Evolutionary conservation across 257 asterid genomes (phyloP).

Genomic region (Agastache rugosa): DNA sequence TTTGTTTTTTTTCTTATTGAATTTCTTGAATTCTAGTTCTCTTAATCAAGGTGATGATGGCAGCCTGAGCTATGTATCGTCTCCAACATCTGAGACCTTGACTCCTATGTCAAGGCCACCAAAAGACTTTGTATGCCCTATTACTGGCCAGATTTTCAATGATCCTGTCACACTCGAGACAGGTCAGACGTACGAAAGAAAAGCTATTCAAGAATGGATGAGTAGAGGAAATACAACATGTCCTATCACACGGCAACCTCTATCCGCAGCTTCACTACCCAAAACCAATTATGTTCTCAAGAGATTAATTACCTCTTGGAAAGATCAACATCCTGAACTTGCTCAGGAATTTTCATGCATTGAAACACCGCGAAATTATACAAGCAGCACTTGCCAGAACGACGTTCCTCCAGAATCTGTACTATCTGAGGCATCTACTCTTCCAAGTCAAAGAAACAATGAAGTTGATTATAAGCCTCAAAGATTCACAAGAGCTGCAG

Average conservation of each 20-base stretch:
- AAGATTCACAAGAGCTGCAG: constrained; percentile 57
- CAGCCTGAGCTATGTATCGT: constrained; percentile 53
- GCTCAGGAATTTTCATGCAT: constrained; percentile 67
- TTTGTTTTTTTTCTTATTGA: not conserved
- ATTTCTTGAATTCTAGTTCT: constrained; percentile 44
- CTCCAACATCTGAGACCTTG: constrained; percentile 62
- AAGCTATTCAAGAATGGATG: constrained; percentile 93
- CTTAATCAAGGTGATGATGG: constrained; percentile 58
- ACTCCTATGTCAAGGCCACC: constrained; percentile 88
- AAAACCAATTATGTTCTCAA: constrained; percentile 84
- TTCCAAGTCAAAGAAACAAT: constrained; percentile 39
- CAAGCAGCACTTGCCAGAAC: constrained; percentile 15
- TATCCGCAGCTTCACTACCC: constrained; percentile 71
- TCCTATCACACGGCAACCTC: constrained; percentile 83
- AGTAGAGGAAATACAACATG: constrained; percentile 82
- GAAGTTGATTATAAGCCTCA: constrained; percentile 53
- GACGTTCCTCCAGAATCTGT: constrained; percentile 43
- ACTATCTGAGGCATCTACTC: constrained; percentile 36
- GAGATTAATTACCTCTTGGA: constrained; percentile 83
- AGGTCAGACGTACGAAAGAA: constrained; percentile 87
- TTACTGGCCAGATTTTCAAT: constrained; percentile 76
- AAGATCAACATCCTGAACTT: constrained; percentile 78
- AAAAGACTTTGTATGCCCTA: constrained; percentile 85
- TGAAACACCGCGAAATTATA: constrained; percentile 54
- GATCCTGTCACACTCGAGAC: constrained; percentile 92